Evolutionary conservation across 306 rosid genomes (phyloP).

Genomic region (Castanospermum australe): DNA sequence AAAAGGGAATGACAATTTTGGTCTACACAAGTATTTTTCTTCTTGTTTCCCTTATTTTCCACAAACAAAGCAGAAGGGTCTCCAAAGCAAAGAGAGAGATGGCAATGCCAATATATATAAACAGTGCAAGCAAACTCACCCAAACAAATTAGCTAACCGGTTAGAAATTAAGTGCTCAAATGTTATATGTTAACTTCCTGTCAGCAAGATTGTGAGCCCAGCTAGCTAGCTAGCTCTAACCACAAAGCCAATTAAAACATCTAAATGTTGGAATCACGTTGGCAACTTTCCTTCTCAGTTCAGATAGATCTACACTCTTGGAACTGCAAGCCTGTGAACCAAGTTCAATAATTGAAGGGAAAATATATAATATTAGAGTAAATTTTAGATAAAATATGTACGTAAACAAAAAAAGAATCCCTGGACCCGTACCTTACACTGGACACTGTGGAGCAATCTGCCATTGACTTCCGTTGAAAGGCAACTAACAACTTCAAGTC

Average conservation of each 20-base stretch:
- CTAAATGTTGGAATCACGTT: slow-evolving; percentile 27
- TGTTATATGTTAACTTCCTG: background rate
- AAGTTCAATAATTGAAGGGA: background rate
- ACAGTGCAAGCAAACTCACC: slow-evolving; percentile 1
- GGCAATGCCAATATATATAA: background rate
- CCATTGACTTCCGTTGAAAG: slow-evolving; percentile 47
- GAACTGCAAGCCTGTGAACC: slow-evolving; percentile 43
- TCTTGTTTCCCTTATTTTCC: background rate
- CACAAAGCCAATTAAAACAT: slow-evolving; percentile 22
- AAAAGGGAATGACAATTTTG: background rate
- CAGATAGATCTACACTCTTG: slow-evolving; percentile 28
- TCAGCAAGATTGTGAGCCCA: background rate
- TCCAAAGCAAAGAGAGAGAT: background rate
- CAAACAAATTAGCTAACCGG: background rate
- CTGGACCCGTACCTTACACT: slow-evolving; percentile 45
- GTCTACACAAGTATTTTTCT: background rate
- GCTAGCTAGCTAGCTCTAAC: background rate
- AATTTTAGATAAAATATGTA: background rate
- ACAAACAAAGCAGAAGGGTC: background rate
- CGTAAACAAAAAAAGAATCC: background rate
- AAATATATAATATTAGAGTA: background rate
- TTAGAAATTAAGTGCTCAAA: slow-evolving; percentile 4
- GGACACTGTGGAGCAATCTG: slow-evolving; percentile 47
- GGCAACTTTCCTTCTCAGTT: slow-evolving; percentile 51
- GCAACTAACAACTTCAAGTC: slow-evolving; percentile 45